Conservation (phyloP, 2,329 filamentous ascomycete genomes). For the Fusarium guadeloupense region DNA sequence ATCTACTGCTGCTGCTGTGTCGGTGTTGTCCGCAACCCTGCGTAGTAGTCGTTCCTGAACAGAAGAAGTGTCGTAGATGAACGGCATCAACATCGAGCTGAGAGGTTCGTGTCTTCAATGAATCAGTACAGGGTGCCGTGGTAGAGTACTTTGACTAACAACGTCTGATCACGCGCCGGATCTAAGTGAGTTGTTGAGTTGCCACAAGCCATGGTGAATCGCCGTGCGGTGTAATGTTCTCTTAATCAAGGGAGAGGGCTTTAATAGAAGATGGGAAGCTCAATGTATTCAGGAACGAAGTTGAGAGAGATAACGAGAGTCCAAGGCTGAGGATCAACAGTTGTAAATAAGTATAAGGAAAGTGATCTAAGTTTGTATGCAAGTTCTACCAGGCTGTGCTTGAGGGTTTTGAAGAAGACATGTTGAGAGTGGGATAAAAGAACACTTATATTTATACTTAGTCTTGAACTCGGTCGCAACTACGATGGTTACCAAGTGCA, state of each 20-base stretch:
- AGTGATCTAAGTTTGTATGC: too few relatives aligned
- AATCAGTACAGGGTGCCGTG: background rate
- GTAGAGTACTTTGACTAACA: background rate
- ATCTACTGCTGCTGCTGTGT: background rate
- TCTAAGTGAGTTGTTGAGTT: background rate
- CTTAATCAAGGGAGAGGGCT: background rate
- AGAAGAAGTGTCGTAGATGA: constrained; percentile 17
- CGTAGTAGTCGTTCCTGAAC: constrained; percentile 9
- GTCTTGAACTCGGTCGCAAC: too few relatives aligned
- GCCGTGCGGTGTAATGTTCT: background rate
- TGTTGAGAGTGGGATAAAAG: too few relatives aligned
- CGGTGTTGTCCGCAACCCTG: background rate
- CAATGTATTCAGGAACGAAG: too few relatives aligned
- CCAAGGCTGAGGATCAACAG: too few relatives aligned
- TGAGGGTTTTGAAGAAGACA: too few relatives aligned
- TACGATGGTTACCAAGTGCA: too few relatives aligned
- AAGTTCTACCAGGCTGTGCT: too few relatives aligned
- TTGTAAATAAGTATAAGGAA: too few relatives aligned
- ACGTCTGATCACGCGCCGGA: too few relatives aligned
- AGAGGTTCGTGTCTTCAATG: background rate
- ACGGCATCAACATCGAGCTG: background rate
- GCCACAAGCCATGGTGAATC: background rate
- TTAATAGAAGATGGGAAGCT: background rate
- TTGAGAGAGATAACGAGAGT: too few relatives aligned
- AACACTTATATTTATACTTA: too few relatives aligned